Base-by-base conservation (phyloP, 495 filamentous ascomycete genomes). In the Parathielavia appendiculata region DNA sequence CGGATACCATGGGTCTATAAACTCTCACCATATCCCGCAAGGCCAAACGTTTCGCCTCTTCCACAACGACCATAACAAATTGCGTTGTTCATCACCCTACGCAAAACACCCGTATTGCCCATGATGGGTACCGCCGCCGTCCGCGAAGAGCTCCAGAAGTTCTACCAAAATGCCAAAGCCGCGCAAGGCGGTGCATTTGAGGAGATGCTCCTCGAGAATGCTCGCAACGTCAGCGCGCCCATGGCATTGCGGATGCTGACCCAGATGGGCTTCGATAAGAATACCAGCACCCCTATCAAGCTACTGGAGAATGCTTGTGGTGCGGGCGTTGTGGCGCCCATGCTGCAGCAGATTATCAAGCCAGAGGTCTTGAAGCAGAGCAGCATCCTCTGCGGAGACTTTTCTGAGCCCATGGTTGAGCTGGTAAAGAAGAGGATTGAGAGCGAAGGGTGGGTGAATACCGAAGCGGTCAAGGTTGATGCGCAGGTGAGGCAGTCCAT, bases 301-400 rank as follows among this genome's bases (percentile, higher is more conserved):
- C 59, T 78, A 8, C 57, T 78, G 4, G 75, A 78, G 51, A 71
- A 71, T n/a, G 73, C 69, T 13, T 78, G 75, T 34, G 75, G 75
- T 9, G 59, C 61, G 0, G 75, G 75, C 5, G 69, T 73, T n/a
- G 65, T 75, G n/a, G 70, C 66, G 9, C 61, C 66, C 6, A 54
- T 67, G 26, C 32, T 76, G 23, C 69, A 75, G 38, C 58, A 59
- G 20, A 56, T 53, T 16, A 49, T 73, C 17, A 49, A 64, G n/a
- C 58, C 60, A 1, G 61, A 69, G 2, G 51, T 73, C 2, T 39
- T 78, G 19, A 47, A 50, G 39, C 51, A 69, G 59, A 76, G 75
- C 61, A 71, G 64, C 48, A 65, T 78, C 23, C 43, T 75, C 6
- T 73, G 70, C 34, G 69, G 71, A 6, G 75, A 78, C 59, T 66